A percentile compares a stretch with the other conserved stretches of the same genome.
These are phyloP conservation scores for Purshia tridentata DNA, from an alignment of 306 rosid species.

Conservation along the genomic window DNA sequence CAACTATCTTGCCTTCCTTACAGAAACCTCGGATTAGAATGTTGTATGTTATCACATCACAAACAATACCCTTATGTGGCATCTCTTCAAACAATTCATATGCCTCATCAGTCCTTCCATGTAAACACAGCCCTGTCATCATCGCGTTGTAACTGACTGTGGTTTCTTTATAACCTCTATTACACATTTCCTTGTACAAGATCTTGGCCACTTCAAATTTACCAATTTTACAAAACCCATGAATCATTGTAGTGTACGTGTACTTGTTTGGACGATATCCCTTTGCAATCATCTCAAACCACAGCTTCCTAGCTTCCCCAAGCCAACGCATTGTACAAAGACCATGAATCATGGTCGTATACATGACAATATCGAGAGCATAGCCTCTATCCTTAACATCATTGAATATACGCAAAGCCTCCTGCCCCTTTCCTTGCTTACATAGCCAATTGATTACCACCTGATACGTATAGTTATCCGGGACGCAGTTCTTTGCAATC, in stretches of 20 bases:
- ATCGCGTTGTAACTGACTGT: slow-evolving; percentile 43
- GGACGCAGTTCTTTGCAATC: slow-evolving; percentile 49
- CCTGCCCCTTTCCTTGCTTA: slow-evolving; percentile 36
- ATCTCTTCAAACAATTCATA: slow-evolving; percentile 50
- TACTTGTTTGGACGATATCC: slow-evolving; percentile 63
- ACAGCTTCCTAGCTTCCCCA: slow-evolving; percentile 69
- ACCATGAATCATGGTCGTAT: slow-evolving; percentile 66
- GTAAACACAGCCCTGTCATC: slow-evolving; percentile 57
- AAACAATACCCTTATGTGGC: slow-evolving; percentile 45
- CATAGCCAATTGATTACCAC: slow-evolving; percentile 58
- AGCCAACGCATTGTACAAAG: slow-evolving; percentile 42
- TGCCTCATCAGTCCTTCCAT: slow-evolving; percentile 57
- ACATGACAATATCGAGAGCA: slow-evolving; percentile 65
- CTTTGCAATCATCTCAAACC: slow-evolving; percentile 79
- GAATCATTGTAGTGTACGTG: slow-evolving; percentile 53
- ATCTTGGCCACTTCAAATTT: slow-evolving; percentile 45
- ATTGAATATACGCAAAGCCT: slow-evolving; percentile 55
- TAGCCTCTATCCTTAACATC: slow-evolving; percentile 82
- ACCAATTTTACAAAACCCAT: slow-evolving; percentile 49
- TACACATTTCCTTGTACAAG: slow-evolving; percentile 55
- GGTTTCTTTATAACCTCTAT: slow-evolving; percentile 49
- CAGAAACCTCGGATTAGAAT: slow-evolving; percentile 55
- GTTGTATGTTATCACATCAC: slow-evolving; percentile 55
- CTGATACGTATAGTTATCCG: slow-evolving; percentile 53
- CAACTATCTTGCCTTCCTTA: slow-evolving; percentile 38